phyloP scores from a whole-genome alignment of 2,329 filamentous ascomycete genomes.

The Fusarium duplospermum region DNA sequence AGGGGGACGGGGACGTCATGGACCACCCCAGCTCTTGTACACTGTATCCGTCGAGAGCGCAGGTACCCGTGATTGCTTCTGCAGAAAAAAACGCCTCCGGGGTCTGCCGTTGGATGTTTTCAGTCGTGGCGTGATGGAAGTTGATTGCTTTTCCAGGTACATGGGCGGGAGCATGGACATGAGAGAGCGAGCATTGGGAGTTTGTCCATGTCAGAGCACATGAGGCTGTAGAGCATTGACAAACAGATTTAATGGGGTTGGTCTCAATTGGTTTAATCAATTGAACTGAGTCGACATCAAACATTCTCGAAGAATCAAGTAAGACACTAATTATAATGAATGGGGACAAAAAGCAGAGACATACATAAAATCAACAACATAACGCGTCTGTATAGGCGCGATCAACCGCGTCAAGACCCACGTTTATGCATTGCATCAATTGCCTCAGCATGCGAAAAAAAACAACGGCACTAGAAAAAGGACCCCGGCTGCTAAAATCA shows the following conservation, averaged over 20 bases:
- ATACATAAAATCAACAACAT: not conserved
- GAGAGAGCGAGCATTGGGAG: not conserved
- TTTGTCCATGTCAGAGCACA: not conserved
- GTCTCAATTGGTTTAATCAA: not conserved
- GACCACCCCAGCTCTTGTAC: not conserved
- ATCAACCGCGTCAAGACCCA: not conserved
- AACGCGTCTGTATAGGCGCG: no score
- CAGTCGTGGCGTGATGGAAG: slow-evolving; percentile 3
- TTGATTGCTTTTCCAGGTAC: slow-evolving; percentile 15
- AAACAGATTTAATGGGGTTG: not conserved
- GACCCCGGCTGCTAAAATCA: not conserved
- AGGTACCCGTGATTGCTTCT: slow-evolving; percentile 1
- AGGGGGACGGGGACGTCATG: slow-evolving; percentile 4
- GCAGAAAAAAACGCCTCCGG: not conserved
- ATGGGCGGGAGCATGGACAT: not conserved
- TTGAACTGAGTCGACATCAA: not conserved
- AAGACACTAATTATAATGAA: not conserved
- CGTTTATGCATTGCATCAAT: not conserved
- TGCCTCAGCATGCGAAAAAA: not conserved
- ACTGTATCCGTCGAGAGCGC: not conserved
- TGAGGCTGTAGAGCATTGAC: not conserved
- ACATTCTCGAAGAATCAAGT: not conserved
- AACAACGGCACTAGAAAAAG: not conserved
- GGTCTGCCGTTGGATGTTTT: not conserved
- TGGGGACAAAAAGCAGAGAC: not conserved